Percentiles rank a stretch among this genome's conserved stretches.
These are phyloP conservation scores for Neurospora crassa DNA, from an alignment of 2,329 filamentous ascomycete species.

Conservation along the genomic window DNA sequence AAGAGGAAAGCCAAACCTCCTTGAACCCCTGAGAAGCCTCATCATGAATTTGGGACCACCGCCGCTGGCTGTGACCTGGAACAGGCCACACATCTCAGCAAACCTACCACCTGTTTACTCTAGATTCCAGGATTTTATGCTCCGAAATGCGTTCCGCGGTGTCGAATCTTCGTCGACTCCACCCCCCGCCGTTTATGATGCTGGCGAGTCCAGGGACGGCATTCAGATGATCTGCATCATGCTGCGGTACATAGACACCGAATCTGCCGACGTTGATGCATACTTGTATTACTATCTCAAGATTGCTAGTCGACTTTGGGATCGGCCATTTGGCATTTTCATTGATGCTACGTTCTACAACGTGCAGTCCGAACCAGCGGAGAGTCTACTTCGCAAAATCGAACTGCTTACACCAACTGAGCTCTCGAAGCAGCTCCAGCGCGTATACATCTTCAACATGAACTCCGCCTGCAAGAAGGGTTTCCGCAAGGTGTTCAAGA, in stretches of 20 bases:
- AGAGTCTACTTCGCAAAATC: constrained; percentile 54
- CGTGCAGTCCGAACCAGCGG: constrained; percentile 55
- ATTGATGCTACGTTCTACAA: constrained; percentile 63
- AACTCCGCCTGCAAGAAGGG: constrained; percentile 61
- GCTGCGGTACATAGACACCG: constrained; percentile 55
- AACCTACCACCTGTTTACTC: constrained; percentile 57
- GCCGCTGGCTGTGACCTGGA: constrained; percentile 60
- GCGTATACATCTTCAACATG: constrained; percentile 65
- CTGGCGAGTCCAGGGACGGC: constrained; percentile 61
- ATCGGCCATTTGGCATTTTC: constrained; percentile 57
- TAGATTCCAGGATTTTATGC: constrained; percentile 63
- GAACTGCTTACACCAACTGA: constrained; percentile 55
- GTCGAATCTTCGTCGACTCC: constrained; percentile 52
- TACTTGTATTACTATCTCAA: constrained; percentile 60
- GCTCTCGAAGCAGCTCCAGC: constrained; percentile 46
- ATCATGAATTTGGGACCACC: constrained; percentile 59
- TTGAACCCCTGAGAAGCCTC: constrained; percentile 50
- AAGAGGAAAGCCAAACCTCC: constrained; percentile 43
- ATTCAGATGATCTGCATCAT: constrained; percentile 61
- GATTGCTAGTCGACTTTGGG: constrained; percentile 62
- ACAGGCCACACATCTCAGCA: constrained; percentile 52
- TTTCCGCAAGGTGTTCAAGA: constrained; percentile 52
- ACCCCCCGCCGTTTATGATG: constrained; percentile 58
- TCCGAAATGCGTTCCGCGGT: constrained; percentile 56
- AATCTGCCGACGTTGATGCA: constrained; percentile 56